Base-by-base conservation (phyloP, 2,329 filamentous ascomycete species). In the Fusarium abutilonis region DNA sequence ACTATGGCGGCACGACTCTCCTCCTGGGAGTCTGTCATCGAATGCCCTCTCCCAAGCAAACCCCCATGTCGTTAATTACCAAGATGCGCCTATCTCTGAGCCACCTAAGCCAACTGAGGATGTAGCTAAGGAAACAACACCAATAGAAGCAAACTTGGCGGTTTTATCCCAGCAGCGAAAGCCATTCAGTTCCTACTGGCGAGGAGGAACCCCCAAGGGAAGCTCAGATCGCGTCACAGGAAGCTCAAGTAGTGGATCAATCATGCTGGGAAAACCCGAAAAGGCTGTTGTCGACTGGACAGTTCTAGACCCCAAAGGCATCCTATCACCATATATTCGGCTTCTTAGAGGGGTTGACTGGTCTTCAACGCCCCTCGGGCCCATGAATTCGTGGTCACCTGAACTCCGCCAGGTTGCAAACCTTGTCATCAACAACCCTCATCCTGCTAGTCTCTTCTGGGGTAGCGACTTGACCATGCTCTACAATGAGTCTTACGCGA, bases 401-500 rank as follows among this genome's bases (percentile, higher is more conserved):
- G 76, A 80, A 39, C 78, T 83, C 14, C 78, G 80, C 5, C 78
- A 81, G 53, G 56, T 72, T 3, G 74, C 72, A 13, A 77, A 78
- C 17, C 67, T 80, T 0, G 70, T 74, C 34, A 75, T 79, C 65
- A 60, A 53, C 9, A 77, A 79, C 39, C 75, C 74, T 0, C 70
- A 74, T 26, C 82, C 83, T 1, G 79, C 80, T 3, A 82, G 81
- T 2, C 79, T 86, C 73, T 88, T 88, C 67, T 88, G 86, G 85
- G 86, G 86, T 2, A 78, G 77, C 14, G 85, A 88, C 29, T 75
- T 87, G 45, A 82, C 87, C 4, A 84, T 85, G 48, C 82, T 89
- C 4, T 89, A 89, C 72, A 89, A 89, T 53, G 86, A 88, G 68
- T 82, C 85, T 0, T 88, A 77, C 32, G 74, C 87, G 43, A 72